Conservation (phyloP, 176 grass and related monocot genomes). For the Miscanthus lutarioriparius region DNA sequence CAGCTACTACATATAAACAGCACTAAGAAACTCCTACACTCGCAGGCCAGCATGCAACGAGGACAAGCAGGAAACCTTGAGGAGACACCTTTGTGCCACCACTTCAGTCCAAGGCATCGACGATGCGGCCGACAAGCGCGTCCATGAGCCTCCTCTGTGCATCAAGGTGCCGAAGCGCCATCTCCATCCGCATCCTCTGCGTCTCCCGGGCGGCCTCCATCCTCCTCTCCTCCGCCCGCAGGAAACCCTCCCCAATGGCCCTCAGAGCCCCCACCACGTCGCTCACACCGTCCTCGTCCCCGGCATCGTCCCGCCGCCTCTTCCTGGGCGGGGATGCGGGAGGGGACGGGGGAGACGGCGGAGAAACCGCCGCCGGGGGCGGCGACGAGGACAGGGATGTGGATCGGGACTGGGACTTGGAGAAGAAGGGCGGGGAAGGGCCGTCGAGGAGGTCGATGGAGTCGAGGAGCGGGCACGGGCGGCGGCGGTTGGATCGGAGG, state of each 20-base stretch:
- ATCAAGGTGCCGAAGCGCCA: constrained; percentile 65
- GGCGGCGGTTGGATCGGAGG: constrained; percentile 50
- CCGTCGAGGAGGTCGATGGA: constrained; percentile 49
- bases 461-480: constrained; percentile 56
- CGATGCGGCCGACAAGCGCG: constrained; percentile 41
- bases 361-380: constrained; percentile 23
- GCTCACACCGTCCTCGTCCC: constrained; percentile 15
- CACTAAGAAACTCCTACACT: constrained; percentile 29
- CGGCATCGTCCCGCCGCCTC: constrained; percentile 30
- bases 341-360: constrained; percentile 8
- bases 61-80: constrained; percentile 35
- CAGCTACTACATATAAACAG: constrained; percentile 38
- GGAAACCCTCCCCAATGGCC: constrained; percentile 63
- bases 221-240: constrained; percentile 66
- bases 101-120: constrained; percentile 47
- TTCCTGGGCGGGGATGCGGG: constrained; percentile 42
- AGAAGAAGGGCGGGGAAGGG: constrained; percentile 21
- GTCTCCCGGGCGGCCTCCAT: constrained; percentile 68
- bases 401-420: constrained; percentile 32
- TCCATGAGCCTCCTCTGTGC: constrained; percentile 56
- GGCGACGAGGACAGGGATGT: constrained; percentile 25
- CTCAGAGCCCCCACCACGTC: constrained; percentile 54
- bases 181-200: constrained; percentile 78
- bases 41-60: constrained; percentile 1
- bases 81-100: constrained; percentile 31